A percentile compares a stretch with the other conserved stretches of the same genome.
Evolutionary conservation across 768 basidiomycete genomes (phyloP).

Genomic region (Tremella mesenterica): DNA sequence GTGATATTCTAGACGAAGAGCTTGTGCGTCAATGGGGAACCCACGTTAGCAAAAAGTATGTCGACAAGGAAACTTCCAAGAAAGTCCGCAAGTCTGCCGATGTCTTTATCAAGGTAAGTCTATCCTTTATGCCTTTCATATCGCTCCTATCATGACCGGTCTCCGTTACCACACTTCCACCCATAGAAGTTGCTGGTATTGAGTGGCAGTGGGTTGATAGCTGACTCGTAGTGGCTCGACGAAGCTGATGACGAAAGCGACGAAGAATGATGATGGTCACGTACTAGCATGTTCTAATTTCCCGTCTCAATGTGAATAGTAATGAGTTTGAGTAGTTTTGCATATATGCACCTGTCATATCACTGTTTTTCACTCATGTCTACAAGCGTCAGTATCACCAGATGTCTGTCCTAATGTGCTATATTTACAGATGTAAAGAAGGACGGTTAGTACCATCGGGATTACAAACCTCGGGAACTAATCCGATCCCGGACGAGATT

Average conservation of each 20-base stretch:
- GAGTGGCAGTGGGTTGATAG: neutral
- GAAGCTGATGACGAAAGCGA: slow-evolving; percentile 25
- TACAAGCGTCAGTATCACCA: no score
- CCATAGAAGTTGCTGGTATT: no score
- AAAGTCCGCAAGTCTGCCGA: slow-evolving; percentile 84
- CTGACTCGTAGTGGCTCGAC: slow-evolving; percentile 19
- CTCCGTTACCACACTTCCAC: neutral
- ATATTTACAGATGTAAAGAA: no score
- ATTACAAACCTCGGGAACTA: no score
- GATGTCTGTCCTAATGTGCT: no score
- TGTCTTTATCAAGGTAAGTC: slow-evolving; percentile 80
- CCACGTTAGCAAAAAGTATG: slow-evolving; percentile 92
- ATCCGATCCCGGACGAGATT: no score
- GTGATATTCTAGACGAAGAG: slow-evolving; percentile 84
- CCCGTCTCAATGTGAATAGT: no score
- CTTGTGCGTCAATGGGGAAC: slow-evolving; percentile 86
- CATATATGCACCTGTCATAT: no score
- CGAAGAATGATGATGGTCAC: slow-evolving; percentile 20
- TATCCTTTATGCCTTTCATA: neutral
- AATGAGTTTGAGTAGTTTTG: no score
- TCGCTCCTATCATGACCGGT: neutral
- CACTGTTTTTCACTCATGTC: no score
- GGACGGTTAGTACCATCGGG: no score
- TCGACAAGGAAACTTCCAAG: slow-evolving; percentile 89
- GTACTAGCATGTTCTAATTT: no score